A percentile compares a stretch with the other conserved stretches of the same genome.
Conservation (phyloP, 2,329 filamentous ascomycete genomes). For the Fusarium beomiforme region DNA sequence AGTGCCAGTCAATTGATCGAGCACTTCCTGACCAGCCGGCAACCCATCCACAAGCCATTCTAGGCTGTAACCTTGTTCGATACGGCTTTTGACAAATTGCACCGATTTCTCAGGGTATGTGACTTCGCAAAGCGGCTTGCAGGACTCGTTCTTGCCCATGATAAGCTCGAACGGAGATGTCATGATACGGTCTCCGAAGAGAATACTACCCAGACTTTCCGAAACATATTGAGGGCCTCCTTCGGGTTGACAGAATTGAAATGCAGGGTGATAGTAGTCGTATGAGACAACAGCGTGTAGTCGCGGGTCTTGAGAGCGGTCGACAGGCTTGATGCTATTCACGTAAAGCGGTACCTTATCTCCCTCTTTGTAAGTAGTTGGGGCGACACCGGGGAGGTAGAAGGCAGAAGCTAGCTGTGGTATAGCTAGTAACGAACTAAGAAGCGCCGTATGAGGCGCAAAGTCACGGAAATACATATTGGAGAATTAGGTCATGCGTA, state of each 20-base stretch:
- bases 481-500: slow-evolving; percentile 44
- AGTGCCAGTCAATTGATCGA: slow-evolving; percentile 78
- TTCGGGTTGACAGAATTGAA: slow-evolving; percentile 87
- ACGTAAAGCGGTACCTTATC: slow-evolving; percentile 88
- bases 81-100: slow-evolving; percentile 83
- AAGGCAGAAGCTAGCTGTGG: slow-evolving; percentile 76
- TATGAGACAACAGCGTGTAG: slow-evolving; percentile 94
- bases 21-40: slow-evolving; percentile 85
- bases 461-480: slow-evolving; percentile 59
- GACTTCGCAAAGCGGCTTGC: slow-evolving; percentile 79
- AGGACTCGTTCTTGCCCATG: slow-evolving; percentile 89
- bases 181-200: slow-evolving; percentile 97
- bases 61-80: slow-evolving; percentile 86
- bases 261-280: slow-evolving; percentile 91
- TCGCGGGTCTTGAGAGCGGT: slow-evolving; percentile 79
- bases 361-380: slow-evolving; percentile 85
- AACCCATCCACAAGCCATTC: slow-evolving; percentile 97
- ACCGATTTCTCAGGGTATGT: slow-evolving; percentile 72
- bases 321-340: slow-evolving; percentile 89
- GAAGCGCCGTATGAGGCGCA: slow-evolving; percentile 59
- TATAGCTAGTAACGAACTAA: slow-evolving; percentile 60
- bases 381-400: slow-evolving; percentile 95
- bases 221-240: slow-evolving; percentile 81
- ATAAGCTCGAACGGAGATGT: slow-evolving; percentile 92
- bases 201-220: slow-evolving; percentile 88